Base-by-base conservation (phyloP, 176 grass and related monocot genomes). In the Thalia dealbata region DNA sequence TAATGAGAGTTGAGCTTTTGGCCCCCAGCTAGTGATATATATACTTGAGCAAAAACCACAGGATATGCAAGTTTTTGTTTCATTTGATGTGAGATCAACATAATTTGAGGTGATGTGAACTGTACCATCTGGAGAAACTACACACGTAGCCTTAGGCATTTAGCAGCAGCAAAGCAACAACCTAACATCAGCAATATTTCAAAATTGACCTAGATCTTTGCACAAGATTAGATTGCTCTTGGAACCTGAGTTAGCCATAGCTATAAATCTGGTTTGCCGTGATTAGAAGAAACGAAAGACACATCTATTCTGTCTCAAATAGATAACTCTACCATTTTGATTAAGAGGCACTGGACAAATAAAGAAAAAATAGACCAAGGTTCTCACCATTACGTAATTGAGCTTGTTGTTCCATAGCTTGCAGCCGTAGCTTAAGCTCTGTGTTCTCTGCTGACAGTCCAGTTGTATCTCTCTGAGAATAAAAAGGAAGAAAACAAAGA, bases 371-470 rank as follows among this genome's bases (percentile, higher is more conserved):
- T 44, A 81, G 23, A 16, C 13, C 56, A 69, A 74, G 50, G 75
- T 78, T 56, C 62, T 76, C 77, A 99, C 90, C 90, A 83, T 99
- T 90, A 60, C 87, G 84, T 26, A 70, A 50, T 48, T 70, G 67
- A 12, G 67, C 67, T 50, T 70, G 67, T 24, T 70, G 67, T 25
- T 70, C 67, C 67, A 70, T 70, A 48, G 67, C 67, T 70, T 70
- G 67, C 27, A 70, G 19, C 22, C 67, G 41, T 14, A 70, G 67
- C 67, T 70, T 70, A 70, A 70, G 67, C 38, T 70, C 67, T 9
- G 41, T 48, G 23, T 70, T 70, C 43, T 70, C 67, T 26, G n/a
- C 43, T 24, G 67, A 70, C 43, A 70, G 41, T 25, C 67, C 67
- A 26, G 67, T 50, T 48, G 67, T 70, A 22, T 70, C 67, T 70